These are phyloP conservation scores for Geosmithia flava DNA, from an alignment of 2,329 filamentous ascomycete genomes.

Conservation along the genomic window DNA sequence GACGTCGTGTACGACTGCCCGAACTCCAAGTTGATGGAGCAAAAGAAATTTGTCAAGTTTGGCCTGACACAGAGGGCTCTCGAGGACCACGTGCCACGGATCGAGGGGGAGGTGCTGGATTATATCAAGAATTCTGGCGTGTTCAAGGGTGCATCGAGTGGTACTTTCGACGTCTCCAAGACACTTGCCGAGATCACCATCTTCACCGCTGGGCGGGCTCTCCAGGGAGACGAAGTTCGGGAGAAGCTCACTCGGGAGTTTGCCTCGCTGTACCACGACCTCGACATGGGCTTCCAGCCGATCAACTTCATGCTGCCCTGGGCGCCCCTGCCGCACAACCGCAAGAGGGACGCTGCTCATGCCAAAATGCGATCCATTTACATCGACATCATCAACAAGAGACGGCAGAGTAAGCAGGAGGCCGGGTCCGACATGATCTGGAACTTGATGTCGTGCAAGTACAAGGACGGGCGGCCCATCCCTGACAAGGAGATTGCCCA, in stretches of 20 bases:
- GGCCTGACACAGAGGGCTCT: constrained; percentile 55
- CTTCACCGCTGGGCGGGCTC: constrained; percentile 64
- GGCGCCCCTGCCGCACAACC: constrained; percentile 66
- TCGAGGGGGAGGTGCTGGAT: constrained; percentile 53
- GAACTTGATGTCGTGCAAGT: constrained; percentile 64
- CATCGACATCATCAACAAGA: constrained; percentile 54
- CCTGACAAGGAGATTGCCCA: constrained; percentile 62
- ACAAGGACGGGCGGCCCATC: constrained; percentile 59
- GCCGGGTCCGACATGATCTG: constrained; percentile 58
- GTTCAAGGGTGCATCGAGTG: constrained; percentile 50
- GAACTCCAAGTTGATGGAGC: constrained; percentile 77
- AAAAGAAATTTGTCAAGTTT: constrained; percentile 74
- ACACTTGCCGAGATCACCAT: constrained; percentile 69
- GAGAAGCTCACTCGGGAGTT: constrained; percentile 59
- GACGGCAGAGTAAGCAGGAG: constrained; percentile 35
- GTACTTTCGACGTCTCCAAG: constrained; percentile 49
- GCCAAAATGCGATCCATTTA: constrained; percentile 60
- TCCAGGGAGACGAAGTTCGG: constrained; percentile 68
- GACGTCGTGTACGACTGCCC: constrained; percentile 78
- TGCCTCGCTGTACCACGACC: constrained; percentile 65
- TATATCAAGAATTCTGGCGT: constrained; percentile 45
- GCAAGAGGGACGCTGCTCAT: constrained; percentile 58
- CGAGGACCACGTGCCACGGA: constrained; percentile 55
- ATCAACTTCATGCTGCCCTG: constrained; percentile 77
- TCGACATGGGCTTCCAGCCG: constrained; percentile 63